phyloP scores from a whole-genome alignment of 148 eudicot genomes.

The Arctostaphylos glauca region DNA sequence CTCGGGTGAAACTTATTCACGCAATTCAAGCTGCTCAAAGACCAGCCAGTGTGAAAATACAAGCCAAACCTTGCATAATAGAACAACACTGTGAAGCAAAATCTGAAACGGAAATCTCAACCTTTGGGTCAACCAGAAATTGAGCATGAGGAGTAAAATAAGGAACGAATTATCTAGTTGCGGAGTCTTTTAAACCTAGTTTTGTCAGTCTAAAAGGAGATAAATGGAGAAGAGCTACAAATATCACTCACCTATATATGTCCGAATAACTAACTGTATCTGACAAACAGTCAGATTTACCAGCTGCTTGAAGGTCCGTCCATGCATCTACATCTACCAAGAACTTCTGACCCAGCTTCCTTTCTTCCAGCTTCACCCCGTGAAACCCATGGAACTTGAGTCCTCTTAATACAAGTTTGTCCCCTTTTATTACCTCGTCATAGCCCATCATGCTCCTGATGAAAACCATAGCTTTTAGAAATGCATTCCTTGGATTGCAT shows the following conservation, averaged over 20 bases:
- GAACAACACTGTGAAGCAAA: background rate
- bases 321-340: conserved; percentile 84
- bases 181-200: background rate
- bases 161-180: background rate
- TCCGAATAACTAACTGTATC: conserved; percentile 84
- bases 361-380: conserved; percentile 85
- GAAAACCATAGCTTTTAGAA: background rate
- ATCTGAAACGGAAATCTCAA: background rate
- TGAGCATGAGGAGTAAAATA: background rate
- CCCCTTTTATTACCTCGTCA: conserved; percentile 51
- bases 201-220: background rate
- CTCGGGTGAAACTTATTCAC: background rate
- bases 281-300: conserved; percentile 57
- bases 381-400: conserved; percentile 84
- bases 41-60: background rate
- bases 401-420: conserved; percentile 78
- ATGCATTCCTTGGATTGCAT: background rate
- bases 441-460: conserved; percentile 34
- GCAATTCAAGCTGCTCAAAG: background rate
- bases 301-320: conserved; percentile 81
- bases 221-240: background rate
- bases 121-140: background rate
- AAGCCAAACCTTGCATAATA: background rate
- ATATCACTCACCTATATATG: conserved; percentile 63
- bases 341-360: conserved; percentile 84